Base-by-base conservation (phyloP, 768 basidiomycete genomes). In the Russula compacta region DNA sequence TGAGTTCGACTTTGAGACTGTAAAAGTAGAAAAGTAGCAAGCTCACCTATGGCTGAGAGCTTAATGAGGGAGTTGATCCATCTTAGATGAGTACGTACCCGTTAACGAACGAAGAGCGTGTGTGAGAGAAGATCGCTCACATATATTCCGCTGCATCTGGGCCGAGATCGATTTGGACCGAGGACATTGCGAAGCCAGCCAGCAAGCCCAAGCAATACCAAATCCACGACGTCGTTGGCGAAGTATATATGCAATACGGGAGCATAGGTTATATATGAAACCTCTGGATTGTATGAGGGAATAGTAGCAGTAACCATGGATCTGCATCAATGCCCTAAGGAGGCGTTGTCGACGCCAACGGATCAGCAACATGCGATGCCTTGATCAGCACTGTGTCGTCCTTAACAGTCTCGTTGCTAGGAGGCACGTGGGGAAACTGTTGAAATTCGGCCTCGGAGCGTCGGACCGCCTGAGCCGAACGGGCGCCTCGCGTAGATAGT, bases 31-130 rank as follows among this genome's bases (percentile, higher is more conserved):
- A 11, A 1, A 36, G 10, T 14, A 17, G 19, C 7, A 11, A 42
- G 38, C 59, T 60, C 48, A 60, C 59, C 59, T 33, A 44, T 1
- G 6, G 59, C 42, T 2, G 40, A 33, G 39, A 60, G 9, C 36
- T 36, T 49, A 0, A 49, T 4, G 11, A 60, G 12, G 11, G 53
- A 60, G 40, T 50, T 60, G 39, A 50, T 17, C 32, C 47, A 50
- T n/a, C 59, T 60, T 24, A n/a, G 11, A 42, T 14, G n/a, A 33
- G 24, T 6, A 11, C 0, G 15, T 17, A 36, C 14, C 11, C 11
- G 21, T 33, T 21, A 42, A 42, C 11, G 24, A 53, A 39, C 12
- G 38, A 47, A 40, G n/a, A 2, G 35, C 6, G 21, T 11, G 48
- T 15, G 29, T 17, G 15, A 49, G 29, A 17, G 29, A 32, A 15